Evolutionary conservation across 2,329 filamentous ascomycete species (phyloP), one percentile per base, ranked within the genome.

Genomic region (Coniella vitis): DNA sequence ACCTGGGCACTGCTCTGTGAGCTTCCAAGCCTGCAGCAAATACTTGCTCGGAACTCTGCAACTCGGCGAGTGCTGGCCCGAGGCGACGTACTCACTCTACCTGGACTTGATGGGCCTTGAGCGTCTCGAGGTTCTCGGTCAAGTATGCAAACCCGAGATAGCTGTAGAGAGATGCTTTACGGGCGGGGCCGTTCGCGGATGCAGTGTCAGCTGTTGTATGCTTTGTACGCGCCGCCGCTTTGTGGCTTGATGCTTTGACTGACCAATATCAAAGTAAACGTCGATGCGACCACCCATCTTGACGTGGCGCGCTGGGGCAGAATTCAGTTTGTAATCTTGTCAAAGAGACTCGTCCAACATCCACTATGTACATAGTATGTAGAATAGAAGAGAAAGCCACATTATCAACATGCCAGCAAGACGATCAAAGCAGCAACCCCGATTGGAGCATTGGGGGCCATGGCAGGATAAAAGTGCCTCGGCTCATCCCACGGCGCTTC

Each of bases 181-280:
- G 47, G 16, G 13, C 32, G 31, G 34, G 13, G 22, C 32, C 16
- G 7, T 14, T 40, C n/a, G n/a, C n/a, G n/a, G n/a, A n/a, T n/a
- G n/a, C n/a, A n/a, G n/a, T 32, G 36, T 42, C 37, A 47, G 36
- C 16, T n/a, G 19, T 10, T 13, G 12, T 2, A 13, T 16, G 4
- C 12, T 17, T 17, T 16, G 22, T n/a, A n/a, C n/a, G n/a, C n/a
- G n/a, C n/a, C n/a, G n/a, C n/a, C n/a, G n/a, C n/a, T n/a, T n/a
- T n/a, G n/a, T n/a, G n/a, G n/a, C n/a, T n/a, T n/a, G n/a, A n/a
- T n/a, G 4, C 12, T 17, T 17, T 16, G 22, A 58, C 72, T 53
- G 66, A 85, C 83, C 77, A 59, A 83, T 75, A 64, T 87, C 84
- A 48, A 87, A 54, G 59, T 85, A 87, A 43, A 74, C 76, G 54